A percentile compares a stretch with the other conserved stretches of the same genome.
Conservation (phyloP, 2,329 filamentous ascomycete species). For the Metarhizium anisopliae region DNA sequence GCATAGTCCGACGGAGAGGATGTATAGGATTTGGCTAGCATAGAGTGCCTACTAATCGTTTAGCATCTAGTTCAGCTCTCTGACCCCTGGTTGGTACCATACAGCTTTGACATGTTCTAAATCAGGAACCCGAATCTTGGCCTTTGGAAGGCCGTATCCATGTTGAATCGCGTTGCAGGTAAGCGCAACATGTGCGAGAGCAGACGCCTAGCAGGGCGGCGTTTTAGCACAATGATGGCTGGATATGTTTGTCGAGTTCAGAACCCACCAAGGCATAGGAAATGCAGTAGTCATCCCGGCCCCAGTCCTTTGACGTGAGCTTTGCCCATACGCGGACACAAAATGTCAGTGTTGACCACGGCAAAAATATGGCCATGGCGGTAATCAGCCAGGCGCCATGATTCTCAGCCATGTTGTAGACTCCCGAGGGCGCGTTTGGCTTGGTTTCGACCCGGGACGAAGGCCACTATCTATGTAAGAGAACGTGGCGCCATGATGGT, state of each 20-base stretch:
- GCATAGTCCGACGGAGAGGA: slow-evolving; percentile 5
- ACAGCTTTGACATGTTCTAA: background rate
- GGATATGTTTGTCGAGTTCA: too few species aligned
- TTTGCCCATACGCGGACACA: slow-evolving; percentile 9
- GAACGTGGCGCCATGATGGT: too few species aligned
- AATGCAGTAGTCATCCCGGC: slow-evolving; percentile 7
- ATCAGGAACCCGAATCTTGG: background rate
- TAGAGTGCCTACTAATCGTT: slow-evolving; percentile 2
- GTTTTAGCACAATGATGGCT: background rate
- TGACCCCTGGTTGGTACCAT: background rate
- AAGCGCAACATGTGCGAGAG: background rate
- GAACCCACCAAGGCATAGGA: slow-evolving; percentile 7
- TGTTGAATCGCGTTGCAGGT: background rate
- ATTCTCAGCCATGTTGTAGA: slow-evolving; percentile 6
- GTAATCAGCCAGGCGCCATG: slow-evolving; percentile 7
- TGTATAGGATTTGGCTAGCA: slow-evolving; percentile 3
- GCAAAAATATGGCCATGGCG: slow-evolving; percentile 9
- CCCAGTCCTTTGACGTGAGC: slow-evolving; percentile 8
- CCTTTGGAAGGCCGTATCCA: background rate
- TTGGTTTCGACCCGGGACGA: background rate
- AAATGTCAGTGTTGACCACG: slow-evolving; percentile 8
- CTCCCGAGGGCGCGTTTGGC: background rate
- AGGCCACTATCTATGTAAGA: background rate
- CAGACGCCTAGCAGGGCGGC: background rate
- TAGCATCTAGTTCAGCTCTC: background rate